A percentile compares a stretch with the other conserved stretches of the same genome.
Evolutionary conservation across 2,329 filamentous ascomycete species (phyloP).

Genomic region (Aspergillus puulaauensis): DNA sequence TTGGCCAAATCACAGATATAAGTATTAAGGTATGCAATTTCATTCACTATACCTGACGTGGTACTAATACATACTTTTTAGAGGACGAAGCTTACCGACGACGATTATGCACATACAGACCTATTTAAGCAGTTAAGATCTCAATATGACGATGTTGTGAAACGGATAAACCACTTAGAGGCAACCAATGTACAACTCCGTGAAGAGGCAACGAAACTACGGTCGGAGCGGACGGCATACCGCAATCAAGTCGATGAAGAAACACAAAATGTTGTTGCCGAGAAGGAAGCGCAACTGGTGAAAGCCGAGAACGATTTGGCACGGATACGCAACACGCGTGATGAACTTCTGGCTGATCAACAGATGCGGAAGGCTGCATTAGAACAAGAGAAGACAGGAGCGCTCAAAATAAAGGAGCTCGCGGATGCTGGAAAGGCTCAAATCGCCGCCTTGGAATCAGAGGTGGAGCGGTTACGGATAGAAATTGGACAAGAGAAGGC

Average conservation of each 20-base stretch:
- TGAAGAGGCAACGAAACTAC: slow-evolving; percentile 80
- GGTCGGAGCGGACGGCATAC: slow-evolving; percentile 80
- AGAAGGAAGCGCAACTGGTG: slow-evolving; percentile 79
- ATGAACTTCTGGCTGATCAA: slow-evolving; percentile 81
- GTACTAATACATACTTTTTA: slow-evolving; percentile 27
- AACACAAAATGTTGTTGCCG: slow-evolving; percentile 67
- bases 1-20: slow-evolving; percentile 76
- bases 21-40: slow-evolving; percentile 52
- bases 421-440: slow-evolving; percentile 75
- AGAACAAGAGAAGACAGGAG: slow-evolving; percentile 70
- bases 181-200: slow-evolving; percentile 81
- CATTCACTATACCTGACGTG: not conserved
- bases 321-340: slow-evolving; percentile 77
- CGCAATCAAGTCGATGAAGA: slow-evolving; percentile 80
- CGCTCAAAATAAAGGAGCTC: slow-evolving; percentile 76
- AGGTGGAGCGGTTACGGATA: slow-evolving; percentile 69
- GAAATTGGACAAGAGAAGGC: slow-evolving; percentile 52
- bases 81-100: slow-evolving; percentile 75
- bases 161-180: slow-evolving; percentile 86
- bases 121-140: slow-evolving; percentile 88
- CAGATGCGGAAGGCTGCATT: slow-evolving; percentile 75
- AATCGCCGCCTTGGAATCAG: slow-evolving; percentile 77
- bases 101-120: slow-evolving; percentile 90
- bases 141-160: slow-evolving; percentile 90
- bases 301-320: slow-evolving; percentile 81